Evolutionary conservation across 495 filamentous ascomycete species (phyloP).

Genomic region (Penicillium paxilli): DNA sequence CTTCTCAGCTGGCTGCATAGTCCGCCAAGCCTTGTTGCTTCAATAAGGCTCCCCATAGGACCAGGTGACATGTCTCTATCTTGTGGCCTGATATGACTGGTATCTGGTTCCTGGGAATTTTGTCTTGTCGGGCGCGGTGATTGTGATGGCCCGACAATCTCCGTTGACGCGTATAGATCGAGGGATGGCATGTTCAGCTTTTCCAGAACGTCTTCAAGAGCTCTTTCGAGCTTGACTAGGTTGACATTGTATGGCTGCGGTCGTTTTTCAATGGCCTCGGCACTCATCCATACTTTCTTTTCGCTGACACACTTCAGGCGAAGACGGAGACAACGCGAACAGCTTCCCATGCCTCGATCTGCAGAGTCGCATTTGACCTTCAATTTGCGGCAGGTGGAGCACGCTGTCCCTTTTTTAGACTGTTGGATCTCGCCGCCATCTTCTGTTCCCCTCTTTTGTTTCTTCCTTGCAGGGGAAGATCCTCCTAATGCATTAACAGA

Average conservation of each 20-base stretch:
- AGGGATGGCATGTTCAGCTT: neutral
- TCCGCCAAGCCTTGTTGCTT: neutral
- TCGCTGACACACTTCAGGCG: neutral
- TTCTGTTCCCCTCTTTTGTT: neutral
- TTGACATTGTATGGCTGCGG: neutral
- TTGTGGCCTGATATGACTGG: neutral
- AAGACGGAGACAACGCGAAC: slow-evolving; percentile 1
- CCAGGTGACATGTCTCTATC: neutral
- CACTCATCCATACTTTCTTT: slow-evolving; percentile 2
- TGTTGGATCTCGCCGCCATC: neutral
- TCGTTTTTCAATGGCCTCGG: neutral
- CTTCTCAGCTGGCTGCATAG: neutral
- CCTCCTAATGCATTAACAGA: neutral
- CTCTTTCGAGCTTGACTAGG: neutral
- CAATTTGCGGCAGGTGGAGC: neutral
- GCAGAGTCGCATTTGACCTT: neutral
- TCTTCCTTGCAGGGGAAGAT: neutral
- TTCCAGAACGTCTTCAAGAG: neutral
- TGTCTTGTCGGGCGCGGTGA: neutral
- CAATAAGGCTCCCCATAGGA: neutral
- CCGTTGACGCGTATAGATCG: neutral
- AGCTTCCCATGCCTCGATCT: neutral
- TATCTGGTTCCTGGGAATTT: neutral
- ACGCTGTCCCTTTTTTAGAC: neutral
- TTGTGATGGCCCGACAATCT: neutral